Base-by-base conservation (phyloP, 805 yeast genomes). In the Sporopachydermia quercuum region DNA sequence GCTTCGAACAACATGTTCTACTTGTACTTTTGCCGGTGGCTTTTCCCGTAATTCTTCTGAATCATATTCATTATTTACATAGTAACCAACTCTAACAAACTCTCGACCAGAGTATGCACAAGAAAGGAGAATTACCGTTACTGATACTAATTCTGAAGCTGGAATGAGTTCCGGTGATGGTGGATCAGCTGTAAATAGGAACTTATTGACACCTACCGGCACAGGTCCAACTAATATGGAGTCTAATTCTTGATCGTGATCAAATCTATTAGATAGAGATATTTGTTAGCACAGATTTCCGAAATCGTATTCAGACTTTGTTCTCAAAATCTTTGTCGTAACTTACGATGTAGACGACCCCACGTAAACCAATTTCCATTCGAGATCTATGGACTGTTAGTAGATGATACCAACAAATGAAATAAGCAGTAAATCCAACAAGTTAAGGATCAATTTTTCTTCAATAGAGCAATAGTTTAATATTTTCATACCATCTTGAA, bases 191-290 rank as follows among this genome's bases (percentile, higher is more conserved):
- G 83, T 75, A 57, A 91, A 81, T 6, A 87, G 70, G 52, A 91
- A 91, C 58, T 89, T 86, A 55, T 91, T 91, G 34, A 89, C 76
- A 1, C 99, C 99, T 2, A 91, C 94, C 0, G 98, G 99, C 2
- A 91, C 94, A 0, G 99, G 99, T 0, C 99, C 99, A 3, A 91
- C 99, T n/a, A 91, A 63, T 33, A 91, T 76, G 1, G 96, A 86
- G 54, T 91, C 99, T 41, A 91, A 65, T 56, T 87, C 96, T 60
- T 91, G 99, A 57, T 91, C 99, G 51, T 91, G 96, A 47, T 91
- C 96, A 39, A 85, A 58, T 15, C 58, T 55, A 19, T 15, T 13
- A 36, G 34, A 38, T 15, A 13, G 27, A 18, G 15, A 36, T n/a
- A 16, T 4, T 15, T 17, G n/a, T 18, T 8, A 42, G n/a, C 2